phyloP scores from a whole-genome alignment of 805 yeast species.

The Naumovozyma baii region DNA sequence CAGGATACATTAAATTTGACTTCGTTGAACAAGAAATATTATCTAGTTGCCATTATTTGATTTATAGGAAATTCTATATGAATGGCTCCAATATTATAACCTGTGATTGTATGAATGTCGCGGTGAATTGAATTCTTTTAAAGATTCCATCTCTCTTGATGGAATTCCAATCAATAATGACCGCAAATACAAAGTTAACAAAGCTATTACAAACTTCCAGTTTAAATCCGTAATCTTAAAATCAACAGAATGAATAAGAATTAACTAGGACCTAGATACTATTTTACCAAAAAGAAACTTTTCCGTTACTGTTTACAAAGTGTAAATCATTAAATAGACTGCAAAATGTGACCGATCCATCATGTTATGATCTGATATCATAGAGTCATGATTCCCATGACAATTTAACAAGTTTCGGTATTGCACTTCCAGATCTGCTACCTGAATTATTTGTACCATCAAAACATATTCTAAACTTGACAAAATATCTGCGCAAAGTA shows the following conservation, averaged over 20 bases:
- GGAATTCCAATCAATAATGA: too few relatives aligned
- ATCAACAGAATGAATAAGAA: too few relatives aligned
- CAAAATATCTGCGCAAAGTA: constrained; percentile 18
- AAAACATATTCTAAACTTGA: constrained; percentile 27
- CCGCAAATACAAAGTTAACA: too few relatives aligned
- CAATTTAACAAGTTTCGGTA: constrained; percentile 27
- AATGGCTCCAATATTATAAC: constrained; percentile 35
- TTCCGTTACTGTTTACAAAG: constrained; percentile 21
- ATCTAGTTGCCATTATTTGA: constrained; percentile 25
- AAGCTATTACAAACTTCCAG: too few relatives aligned
- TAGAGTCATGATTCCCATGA: constrained; percentile 18
- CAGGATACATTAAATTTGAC: constrained; percentile 25
- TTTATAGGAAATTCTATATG: constrained; percentile 33
- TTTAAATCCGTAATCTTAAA: too few relatives aligned
- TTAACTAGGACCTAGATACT: too few relatives aligned
- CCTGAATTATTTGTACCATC: constrained; percentile 26
- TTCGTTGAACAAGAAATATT: constrained; percentile 21
- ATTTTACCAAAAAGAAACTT: constrained; percentile 25
- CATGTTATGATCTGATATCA: constrained; percentile 30
- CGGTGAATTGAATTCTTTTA: constrained; percentile 34
- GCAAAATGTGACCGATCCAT: constrained; percentile 35
- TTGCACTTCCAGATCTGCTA: constrained; percentile 32
- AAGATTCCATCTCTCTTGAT: constrained; percentile 19
- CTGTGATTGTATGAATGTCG: constrained; percentile 28
- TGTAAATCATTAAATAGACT: constrained; percentile 28